A percentile compares a stretch with the other conserved stretches of the same genome.
These are phyloP conservation scores for Mollisia scopiformis DNA, from an alignment of 2,329 filamentous ascomycete species.

Conservation along the genomic window DNA sequence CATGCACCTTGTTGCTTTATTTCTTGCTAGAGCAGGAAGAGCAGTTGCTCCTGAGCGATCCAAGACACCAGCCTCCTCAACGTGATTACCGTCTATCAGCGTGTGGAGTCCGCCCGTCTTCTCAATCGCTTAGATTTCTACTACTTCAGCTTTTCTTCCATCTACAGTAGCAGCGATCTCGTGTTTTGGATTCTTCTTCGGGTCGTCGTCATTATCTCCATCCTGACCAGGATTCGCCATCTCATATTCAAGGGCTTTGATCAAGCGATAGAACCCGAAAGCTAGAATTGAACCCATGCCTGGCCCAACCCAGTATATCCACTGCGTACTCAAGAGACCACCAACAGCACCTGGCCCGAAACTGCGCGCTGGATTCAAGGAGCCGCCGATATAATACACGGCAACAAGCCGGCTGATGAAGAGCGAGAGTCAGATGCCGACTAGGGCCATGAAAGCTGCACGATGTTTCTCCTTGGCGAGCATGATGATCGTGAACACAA, in stretches of 20 bases:
- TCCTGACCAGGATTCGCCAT: slow-evolving; percentile 52
- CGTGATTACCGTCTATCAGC: not conserved
- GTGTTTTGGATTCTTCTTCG: slow-evolving; percentile 41
- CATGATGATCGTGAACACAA: slow-evolving; percentile 54
- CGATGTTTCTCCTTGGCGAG: slow-evolving; percentile 45
- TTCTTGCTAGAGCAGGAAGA: not conserved
- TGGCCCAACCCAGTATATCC: slow-evolving; percentile 55
- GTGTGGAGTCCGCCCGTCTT: not conserved
- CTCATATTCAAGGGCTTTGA: slow-evolving; percentile 52
- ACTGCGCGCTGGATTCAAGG: slow-evolving; percentile 50
- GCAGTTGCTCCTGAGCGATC: not conserved
- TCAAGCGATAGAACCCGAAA: slow-evolving; percentile 46
- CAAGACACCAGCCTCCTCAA: not conserved
- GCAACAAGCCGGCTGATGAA: slow-evolving; percentile 47
- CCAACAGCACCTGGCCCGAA: slow-evolving; percentile 49
- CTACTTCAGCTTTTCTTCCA: not conserved
- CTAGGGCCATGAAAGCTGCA: slow-evolving; percentile 50
- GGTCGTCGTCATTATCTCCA: slow-evolving; percentile 46
- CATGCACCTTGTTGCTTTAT: not conserved
- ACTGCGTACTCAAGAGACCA: slow-evolving; percentile 46
- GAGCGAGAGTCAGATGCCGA: slow-evolving; percentile 50
- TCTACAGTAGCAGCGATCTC: slow-evolving; percentile 1
- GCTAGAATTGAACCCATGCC: slow-evolving; percentile 50
- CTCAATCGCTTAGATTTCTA: not conserved
- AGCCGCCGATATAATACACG: slow-evolving; percentile 50